Evolutionary conservation across 1,284 basidiomycete genomes (phyloP).

Genomic region (Fistulinella cinereoalba): DNA sequence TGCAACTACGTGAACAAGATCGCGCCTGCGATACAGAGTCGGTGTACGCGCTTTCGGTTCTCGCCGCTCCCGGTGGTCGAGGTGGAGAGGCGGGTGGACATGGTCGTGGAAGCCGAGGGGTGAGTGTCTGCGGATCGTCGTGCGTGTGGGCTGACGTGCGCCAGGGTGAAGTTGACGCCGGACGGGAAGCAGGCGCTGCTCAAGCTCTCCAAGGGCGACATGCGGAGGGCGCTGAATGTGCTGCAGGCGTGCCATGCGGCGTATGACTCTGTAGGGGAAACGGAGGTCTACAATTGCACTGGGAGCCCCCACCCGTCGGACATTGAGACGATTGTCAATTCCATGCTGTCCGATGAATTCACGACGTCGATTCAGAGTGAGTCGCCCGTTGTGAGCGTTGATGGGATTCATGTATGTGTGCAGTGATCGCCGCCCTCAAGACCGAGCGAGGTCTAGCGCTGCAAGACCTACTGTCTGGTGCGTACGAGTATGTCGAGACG

Average conservation of each 20-base stretch:
- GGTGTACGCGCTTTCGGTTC: constrained; percentile 97
- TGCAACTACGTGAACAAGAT: constrained; percentile 99
- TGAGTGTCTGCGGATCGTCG: constrained; percentile 38
- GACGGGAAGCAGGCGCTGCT: constrained; percentile 89
- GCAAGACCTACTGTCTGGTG: constrained; percentile 92
- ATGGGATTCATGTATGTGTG: not conserved
- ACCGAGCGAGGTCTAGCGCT: constrained; percentile 91
- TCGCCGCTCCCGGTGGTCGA: constrained; percentile 89
- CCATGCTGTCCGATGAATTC: constrained; percentile 97
- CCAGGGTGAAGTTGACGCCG: constrained; percentile 81
- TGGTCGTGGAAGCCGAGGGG: constrained; percentile 86
- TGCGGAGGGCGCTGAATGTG: constrained; percentile 95
- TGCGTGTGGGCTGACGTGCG: not conserved
- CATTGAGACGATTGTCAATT: constrained; percentile 90
- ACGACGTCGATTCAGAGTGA: constrained; percentile 87
- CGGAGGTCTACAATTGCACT: constrained; percentile 94
- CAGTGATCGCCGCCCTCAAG: constrained; percentile 87
- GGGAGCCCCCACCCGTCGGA: constrained; percentile 94
- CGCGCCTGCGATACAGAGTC: constrained; percentile 96
- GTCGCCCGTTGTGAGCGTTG: constrained; percentile 24
- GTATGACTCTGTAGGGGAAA: constrained; percentile 85
- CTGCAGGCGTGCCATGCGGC: constrained; percentile 98
- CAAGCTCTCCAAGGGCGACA: constrained; percentile 93
- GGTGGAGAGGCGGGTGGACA: constrained; percentile 79
- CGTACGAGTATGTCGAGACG: constrained; percentile 87